Percentiles rank a stretch among this genome's conserved stretches.
phyloP scores from a whole-genome alignment of 2,329 filamentous ascomycete species.

The Venturiaceae sp. region DNA sequence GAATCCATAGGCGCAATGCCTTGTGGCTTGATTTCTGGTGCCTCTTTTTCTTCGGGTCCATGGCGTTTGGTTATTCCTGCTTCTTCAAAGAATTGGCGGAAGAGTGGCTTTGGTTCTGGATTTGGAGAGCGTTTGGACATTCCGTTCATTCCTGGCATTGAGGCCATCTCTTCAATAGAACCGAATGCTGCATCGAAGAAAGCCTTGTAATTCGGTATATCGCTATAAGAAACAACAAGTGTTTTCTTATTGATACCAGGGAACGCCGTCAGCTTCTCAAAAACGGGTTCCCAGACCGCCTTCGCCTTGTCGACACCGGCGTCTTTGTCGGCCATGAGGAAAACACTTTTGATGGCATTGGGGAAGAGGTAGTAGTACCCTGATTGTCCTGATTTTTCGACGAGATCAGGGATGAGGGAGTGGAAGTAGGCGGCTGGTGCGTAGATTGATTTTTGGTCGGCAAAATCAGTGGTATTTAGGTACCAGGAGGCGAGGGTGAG shows the following conservation, averaged over 20 bases:
- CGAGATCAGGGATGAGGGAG: conserved; percentile 5
- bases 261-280: neutral
- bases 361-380: conserved; percentile 8
- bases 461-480: conserved; percentile 2
- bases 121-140: neutral
- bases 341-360: conserved; percentile 2
- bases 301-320: neutral
- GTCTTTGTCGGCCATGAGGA: conserved; percentile 7
- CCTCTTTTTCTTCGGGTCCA: neutral
- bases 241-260: conserved; percentile 3
- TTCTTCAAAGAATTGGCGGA: neutral
- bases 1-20: neutral
- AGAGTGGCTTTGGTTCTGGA: neutral
- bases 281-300: conserved; percentile 5
- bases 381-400: conserved; percentile 1
- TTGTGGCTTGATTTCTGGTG: neutral
- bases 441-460: neutral
- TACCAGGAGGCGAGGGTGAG: neutral
- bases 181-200: conserved; percentile 8
- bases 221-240: neutral
- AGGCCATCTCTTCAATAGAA: neutral
- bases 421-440: conserved; percentile 5
- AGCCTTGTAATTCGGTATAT: conserved; percentile 6
- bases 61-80: neutral
- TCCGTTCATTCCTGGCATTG: neutral